These are phyloP conservation scores for Maudiozyma saulgeensis DNA, from an alignment of 805 yeast genomes.

Conservation along the genomic window DNA sequence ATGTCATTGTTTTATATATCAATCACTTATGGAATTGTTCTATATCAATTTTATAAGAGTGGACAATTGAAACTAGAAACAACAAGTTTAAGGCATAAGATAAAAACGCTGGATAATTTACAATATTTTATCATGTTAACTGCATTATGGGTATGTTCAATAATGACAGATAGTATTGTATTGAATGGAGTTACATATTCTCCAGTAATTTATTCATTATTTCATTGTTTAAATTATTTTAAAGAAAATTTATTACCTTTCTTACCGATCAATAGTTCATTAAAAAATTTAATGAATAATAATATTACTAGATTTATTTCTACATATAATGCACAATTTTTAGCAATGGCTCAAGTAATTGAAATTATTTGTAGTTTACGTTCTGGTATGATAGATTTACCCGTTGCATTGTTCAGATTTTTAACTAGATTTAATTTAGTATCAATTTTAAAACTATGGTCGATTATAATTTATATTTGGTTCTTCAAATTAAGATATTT, in stretches of 20 bases:
- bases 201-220: slow-evolving; percentile 51
- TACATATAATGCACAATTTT: slow-evolving; percentile 34
- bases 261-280: slow-evolving; percentile 29
- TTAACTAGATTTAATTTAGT: slow-evolving; percentile 22
- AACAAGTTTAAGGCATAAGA: slow-evolving; percentile 25
- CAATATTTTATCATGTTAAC: slow-evolving; percentile 46
- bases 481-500: slow-evolving; percentile 55
- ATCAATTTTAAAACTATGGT: slow-evolving; percentile 28
- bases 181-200: slow-evolving; percentile 46
- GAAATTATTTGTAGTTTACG: slow-evolving; percentile 37
- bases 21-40: slow-evolving; percentile 52
- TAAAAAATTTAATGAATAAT: slow-evolving; percentile 23
- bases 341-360: slow-evolving; percentile 37
- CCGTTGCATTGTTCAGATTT: slow-evolving; percentile 33
- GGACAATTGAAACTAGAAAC: slow-evolving; percentile 28
- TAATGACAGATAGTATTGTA: slow-evolving; percentile 31
- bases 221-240: slow-evolving; percentile 54
- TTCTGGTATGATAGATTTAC: slow-evolving; percentile 32
- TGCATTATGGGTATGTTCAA: slow-evolving; percentile 35
- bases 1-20: slow-evolving; percentile 42
- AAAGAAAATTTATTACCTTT: slow-evolving; percentile 46
- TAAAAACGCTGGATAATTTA: slow-evolving; percentile 43
- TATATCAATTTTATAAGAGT: slow-evolving; percentile 48
- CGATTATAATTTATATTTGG: slow-evolving; percentile 38
- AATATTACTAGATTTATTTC: slow-evolving; percentile 29